Evolutionary conservation across 345 rosid genomes (phyloP).

Genomic region (Populus tremula): DNA sequence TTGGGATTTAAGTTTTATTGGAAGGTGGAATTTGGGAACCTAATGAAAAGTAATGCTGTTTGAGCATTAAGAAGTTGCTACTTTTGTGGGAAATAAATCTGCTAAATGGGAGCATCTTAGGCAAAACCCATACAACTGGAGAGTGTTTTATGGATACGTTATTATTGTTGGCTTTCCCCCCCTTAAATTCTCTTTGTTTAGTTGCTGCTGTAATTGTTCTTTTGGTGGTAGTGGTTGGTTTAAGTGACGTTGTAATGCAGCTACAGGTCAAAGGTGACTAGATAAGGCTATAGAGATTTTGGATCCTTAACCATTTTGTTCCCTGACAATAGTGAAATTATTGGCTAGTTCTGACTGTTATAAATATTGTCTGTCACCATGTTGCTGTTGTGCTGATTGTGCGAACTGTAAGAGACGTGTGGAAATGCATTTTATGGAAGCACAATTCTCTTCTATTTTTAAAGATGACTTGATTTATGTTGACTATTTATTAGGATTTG

Average conservation of each 20-base stretch:
- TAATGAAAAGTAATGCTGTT: background rate
- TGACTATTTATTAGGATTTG: background rate
- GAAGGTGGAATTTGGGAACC: background rate
- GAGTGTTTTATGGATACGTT: background rate
- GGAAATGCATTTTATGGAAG: background rate
- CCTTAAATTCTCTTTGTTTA: background rate
- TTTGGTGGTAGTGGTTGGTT: background rate
- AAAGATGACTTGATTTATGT: background rate
- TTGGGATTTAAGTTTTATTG: background rate
- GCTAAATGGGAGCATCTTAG: background rate
- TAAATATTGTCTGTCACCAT: background rate
- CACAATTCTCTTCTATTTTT: background rate
- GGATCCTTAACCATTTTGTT: background rate
- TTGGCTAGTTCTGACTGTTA: background rate
- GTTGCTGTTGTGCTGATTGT: background rate
- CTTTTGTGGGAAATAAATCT: background rate
- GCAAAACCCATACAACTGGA: background rate
- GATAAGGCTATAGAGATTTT: background rate
- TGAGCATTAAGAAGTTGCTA: background rate
- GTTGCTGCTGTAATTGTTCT: background rate
- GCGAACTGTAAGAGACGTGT: background rate
- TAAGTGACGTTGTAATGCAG: background rate
- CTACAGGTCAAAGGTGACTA: background rate
- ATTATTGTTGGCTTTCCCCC: background rate
- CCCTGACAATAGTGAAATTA: background rate